Percentiles rank a stretch among this genome's conserved stretches.
These are phyloP conservation scores for Talaromyces sp. DNA, from an alignment of 2,329 filamentous ascomycete species.

Conservation along the genomic window DNA sequence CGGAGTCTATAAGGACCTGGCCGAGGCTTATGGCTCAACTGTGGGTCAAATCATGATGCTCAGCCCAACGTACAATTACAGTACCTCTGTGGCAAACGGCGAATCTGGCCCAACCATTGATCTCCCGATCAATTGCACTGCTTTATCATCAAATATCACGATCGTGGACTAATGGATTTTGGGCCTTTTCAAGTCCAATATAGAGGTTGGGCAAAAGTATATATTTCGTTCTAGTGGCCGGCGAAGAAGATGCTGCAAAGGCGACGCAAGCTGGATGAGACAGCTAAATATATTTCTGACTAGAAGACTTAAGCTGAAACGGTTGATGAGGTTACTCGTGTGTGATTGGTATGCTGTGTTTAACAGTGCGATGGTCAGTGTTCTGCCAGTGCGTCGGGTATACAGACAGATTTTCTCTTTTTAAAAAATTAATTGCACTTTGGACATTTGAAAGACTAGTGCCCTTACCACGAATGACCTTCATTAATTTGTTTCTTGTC, in stretches of 20 bases:
- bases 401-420: too few relatives aligned
- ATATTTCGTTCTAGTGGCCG: not conserved
- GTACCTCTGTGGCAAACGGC: not conserved
- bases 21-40: conserved; percentile 14
- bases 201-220: not conserved
- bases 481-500: not conserved
- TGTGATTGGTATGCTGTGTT: not conserved
- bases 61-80: conserved; percentile 17
- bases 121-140: not conserved
- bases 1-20: conserved; percentile 17
- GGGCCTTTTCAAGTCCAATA: not conserved
- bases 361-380: not conserved
- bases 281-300: not conserved
- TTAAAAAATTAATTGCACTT: too few relatives aligned
- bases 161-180: not conserved
- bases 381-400: too few relatives aligned
- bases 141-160: not conserved
- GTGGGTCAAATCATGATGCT: conserved; percentile 17
- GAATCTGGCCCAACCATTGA: not conserved
- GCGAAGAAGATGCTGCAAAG: not conserved
- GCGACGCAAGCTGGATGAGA: not conserved
- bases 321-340: not conserved
- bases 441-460: too few relatives aligned
- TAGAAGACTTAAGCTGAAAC: not conserved
- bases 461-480: too few relatives aligned